Percentiles rank a stretch among this genome's conserved stretches.
Evolutionary conservation across 2,329 filamentous ascomycete genomes (phyloP).

Genomic region (Phyllosticta paracitricarpa): DNA sequence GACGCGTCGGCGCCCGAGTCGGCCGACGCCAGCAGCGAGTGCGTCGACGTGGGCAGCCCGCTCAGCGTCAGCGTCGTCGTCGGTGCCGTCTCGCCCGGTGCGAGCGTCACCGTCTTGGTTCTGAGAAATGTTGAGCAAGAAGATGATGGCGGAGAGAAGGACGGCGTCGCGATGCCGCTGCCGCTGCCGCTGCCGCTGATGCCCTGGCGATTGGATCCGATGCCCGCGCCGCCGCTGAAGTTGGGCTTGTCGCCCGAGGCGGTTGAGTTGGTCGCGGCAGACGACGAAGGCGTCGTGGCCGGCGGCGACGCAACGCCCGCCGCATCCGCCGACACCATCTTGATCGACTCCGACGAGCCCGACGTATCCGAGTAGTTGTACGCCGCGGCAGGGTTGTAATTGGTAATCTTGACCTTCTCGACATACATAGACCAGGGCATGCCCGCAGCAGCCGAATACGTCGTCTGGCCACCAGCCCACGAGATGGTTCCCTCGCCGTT

Average conservation of each 20-base stretch:
- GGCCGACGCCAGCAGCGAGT: neutral
- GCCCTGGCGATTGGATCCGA: neutral
- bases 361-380: constrained; percentile 42
- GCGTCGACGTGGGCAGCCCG: neutral
- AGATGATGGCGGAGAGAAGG: neutral
- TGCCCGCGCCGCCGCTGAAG: neutral
- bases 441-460: constrained; percentile 32
- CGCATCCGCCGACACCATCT: constrained; percentile 12
- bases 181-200: neutral
- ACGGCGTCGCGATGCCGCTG: neutral
- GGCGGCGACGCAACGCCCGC: neutral
- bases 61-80: neutral
- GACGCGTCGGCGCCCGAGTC: neutral
- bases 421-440: constrained; percentile 44
- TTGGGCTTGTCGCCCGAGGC: neutral
- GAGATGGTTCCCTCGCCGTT: constrained; percentile 46
- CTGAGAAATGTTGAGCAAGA: neutral
- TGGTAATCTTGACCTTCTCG: constrained; percentile 40
- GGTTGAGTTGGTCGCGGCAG: neutral
- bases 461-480: constrained; percentile 55
- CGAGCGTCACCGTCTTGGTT: constrained; percentile 1
- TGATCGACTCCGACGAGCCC: constrained; percentile 40
- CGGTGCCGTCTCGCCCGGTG: constrained; percentile 4
- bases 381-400: constrained; percentile 41
- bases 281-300: neutral